Evolutionary conservation across 176 grass and related monocot species (phyloP).

Genomic region (Aegilops bicornis): DNA sequence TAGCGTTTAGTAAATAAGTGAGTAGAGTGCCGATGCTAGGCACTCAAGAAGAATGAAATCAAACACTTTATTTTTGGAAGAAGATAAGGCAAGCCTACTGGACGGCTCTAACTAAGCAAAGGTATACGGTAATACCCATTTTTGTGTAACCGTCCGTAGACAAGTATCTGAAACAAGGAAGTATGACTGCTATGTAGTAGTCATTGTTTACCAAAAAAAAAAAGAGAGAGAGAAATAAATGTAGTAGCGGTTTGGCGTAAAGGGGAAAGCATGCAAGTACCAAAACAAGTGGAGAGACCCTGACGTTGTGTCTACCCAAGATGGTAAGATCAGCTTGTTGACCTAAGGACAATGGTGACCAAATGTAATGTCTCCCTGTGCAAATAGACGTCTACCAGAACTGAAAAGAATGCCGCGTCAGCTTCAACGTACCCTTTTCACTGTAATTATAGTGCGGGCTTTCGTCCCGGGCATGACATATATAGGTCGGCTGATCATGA

Average conservation of each 20-base stretch:
- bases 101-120: neutral
- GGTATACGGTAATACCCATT: too few relatives aligned
- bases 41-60: neutral
- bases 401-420: too few relatives aligned
- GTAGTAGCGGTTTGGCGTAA: neutral
- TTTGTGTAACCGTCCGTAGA: too few relatives aligned
- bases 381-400: too few relatives aligned
- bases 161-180: neutral
- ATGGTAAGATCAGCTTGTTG: neutral
- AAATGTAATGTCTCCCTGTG: neutral
- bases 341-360: neutral
- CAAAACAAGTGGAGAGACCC: neutral
- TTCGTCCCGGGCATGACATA: neutral
- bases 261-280: neutral
- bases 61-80: neutral
- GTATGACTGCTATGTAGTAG: too few relatives aligned
- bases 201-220: too few relatives aligned
- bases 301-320: neutral
- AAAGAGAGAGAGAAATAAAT: too few relatives aligned
- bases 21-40: neutral
- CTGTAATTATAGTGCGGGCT: neutral
- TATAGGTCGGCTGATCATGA: too few relatives aligned
- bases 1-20: neutral
- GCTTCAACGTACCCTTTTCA: neutral
- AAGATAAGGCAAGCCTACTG: neutral